Base-by-base conservation (phyloP, 306 rosid genomes). In the Casuarina cunninghamiana region DNA sequence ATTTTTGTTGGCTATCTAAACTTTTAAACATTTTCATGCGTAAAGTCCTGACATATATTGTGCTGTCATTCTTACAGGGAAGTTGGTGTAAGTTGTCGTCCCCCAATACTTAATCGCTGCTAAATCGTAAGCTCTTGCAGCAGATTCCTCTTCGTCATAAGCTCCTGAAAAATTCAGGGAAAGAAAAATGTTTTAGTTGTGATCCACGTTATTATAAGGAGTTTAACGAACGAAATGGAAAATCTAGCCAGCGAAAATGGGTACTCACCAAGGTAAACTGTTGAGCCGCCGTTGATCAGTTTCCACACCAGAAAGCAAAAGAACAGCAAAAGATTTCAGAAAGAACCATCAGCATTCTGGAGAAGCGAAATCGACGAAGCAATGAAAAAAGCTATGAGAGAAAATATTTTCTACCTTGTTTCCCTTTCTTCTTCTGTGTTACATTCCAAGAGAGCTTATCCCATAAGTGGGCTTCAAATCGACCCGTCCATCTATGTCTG, bases 71-170 rank as follows among this genome's bases (percentile, higher is more conserved):
- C 83, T 19, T 88, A 90, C 96, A 19, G 96, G 93, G 41, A 94
- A 94, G 78, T 94, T 94, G 69, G 89, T 94, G 89, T 92, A 85
- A 68, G 92, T 92, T 19, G 96, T 81, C 45, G 87, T 73, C 71
- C 98, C 98, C 97, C 98, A 92, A 41, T 94, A 92, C 86, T 92
- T 94, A 46, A 90, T 78, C 51, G 98, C 97, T 71, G 93, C 98
- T 85, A 94, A 83, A 86, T 94, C 98, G 83, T 94, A 94, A 53
- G 97, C 98, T 74, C 97, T 87, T 65, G 97, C 97, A 4, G 97
- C 98, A 45, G 92, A 90, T 81, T 94, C 92, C 87, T 94, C 97
- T 83, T 92, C 95, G 79, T 89, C 92, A 80, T 94, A 94, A 86
- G 98, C 98, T 41, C 98, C 98, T 93, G 74, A 1, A 21, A 69